phyloP scores from a whole-genome alignment of 2,329 filamentous ascomycete genomes.

The Aspergillus glaucus region DNA sequence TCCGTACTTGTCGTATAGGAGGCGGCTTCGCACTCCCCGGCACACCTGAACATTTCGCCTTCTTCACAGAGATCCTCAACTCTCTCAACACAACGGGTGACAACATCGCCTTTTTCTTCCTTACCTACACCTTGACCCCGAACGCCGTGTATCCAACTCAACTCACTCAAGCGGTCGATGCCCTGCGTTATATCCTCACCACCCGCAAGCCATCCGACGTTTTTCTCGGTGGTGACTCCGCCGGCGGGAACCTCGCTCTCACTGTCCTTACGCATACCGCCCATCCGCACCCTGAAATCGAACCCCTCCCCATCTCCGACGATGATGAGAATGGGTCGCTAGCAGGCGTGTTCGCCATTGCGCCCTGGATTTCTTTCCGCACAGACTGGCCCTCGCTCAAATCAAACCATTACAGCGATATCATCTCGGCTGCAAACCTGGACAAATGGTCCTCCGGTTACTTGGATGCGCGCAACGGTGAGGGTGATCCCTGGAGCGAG shows the following conservation, averaged over 20 bases:
- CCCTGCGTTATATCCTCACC: constrained; percentile 34
- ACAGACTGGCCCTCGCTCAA: constrained; percentile 31
- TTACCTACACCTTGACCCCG: constrained; percentile 50
- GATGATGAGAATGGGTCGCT: constrained; percentile 10
- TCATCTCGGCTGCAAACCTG: constrained; percentile 34
- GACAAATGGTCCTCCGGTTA: constrained; percentile 43
- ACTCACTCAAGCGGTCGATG: constrained; percentile 31
- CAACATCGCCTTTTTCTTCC: constrained; percentile 44
- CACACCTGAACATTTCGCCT: constrained; percentile 38
- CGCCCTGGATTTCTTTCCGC: constrained; percentile 51
- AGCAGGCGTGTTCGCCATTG: constrained; percentile 45
- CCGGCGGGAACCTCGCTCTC: constrained; percentile 34
- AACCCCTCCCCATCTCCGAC: constrained; percentile 29
- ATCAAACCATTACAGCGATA: constrained; percentile 45
- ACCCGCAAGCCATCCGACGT: constrained; percentile 24
- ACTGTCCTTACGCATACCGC: constrained; percentile 29
- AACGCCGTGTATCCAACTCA: constrained; percentile 33
- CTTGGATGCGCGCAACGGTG: constrained; percentile 26
- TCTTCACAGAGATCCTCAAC: constrained; percentile 37
- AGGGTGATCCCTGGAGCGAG: constrained; percentile 47
- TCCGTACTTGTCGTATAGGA: constrained; percentile 24
- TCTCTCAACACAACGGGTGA: constrained; percentile 35
- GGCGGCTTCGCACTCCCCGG: constrained; percentile 49
- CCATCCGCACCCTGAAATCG: constrained; percentile 51
- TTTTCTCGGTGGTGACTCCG: constrained; percentile 36